Conservation (phyloP, 1,139 yeast species). For the Pichia sp. region DNA sequence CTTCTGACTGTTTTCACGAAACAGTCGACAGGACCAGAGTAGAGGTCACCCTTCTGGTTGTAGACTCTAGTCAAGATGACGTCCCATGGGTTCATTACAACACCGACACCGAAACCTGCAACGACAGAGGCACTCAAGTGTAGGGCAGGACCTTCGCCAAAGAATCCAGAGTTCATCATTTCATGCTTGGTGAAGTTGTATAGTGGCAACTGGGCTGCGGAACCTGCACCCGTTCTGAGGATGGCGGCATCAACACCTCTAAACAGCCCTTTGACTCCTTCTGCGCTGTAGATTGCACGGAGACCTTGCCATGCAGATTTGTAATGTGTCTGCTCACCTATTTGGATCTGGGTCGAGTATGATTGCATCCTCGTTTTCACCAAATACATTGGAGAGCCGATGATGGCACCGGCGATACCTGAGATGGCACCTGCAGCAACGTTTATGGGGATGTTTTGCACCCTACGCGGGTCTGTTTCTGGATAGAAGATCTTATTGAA, state of each 20-base stretch:
- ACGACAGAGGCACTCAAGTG: slow-evolving; percentile 73
- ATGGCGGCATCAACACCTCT: slow-evolving; percentile 95
- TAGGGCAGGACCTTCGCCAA: slow-evolving; percentile 61
- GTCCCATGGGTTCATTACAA: slow-evolving; percentile 97
- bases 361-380: slow-evolving; percentile 97
- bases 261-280: slow-evolving; percentile 76
- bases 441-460: slow-evolving; percentile 64
- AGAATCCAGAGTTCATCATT: slow-evolving; percentile 44
- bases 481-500: slow-evolving; percentile 59
- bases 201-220: slow-evolving; percentile 92
- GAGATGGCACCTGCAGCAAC: slow-evolving; percentile 79
- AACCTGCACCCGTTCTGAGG: slow-evolving; percentile 91
- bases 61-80: slow-evolving; percentile 91
- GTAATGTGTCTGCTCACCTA: slow-evolving; percentile 93
- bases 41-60: slow-evolving; percentile 86
- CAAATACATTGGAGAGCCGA: slow-evolving; percentile 88
- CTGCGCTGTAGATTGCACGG: slow-evolving; percentile 52
- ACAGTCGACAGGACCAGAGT: slow-evolving; percentile 86
- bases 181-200: slow-evolving; percentile 73
- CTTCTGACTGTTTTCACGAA: slow-evolving; percentile 69
- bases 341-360: slow-evolving; percentile 57
- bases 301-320: slow-evolving; percentile 67
- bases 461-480: slow-evolving; percentile 43
- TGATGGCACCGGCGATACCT: slow-evolving; percentile 84
- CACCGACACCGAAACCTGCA: slow-evolving; percentile 89